These are phyloP conservation scores for Entoloma clypeatum DNA, from an alignment of 1,284 basidiomycete genomes.

Conservation along the genomic window DNA sequence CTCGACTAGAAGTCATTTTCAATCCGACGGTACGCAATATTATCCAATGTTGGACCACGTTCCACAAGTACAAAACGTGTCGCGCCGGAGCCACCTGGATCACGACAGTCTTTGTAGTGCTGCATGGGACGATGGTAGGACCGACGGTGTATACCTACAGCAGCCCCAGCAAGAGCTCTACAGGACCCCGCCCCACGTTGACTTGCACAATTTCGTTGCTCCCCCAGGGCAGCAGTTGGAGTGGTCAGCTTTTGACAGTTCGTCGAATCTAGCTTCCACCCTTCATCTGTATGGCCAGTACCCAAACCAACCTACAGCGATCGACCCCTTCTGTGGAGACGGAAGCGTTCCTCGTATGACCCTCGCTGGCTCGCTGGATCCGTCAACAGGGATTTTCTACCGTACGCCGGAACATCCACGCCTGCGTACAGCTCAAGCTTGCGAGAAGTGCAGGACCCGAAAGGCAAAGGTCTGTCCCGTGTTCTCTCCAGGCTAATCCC, in stretches of 20 bases:
- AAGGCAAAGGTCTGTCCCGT: slow-evolving; percentile 52
- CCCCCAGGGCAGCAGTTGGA: background rate
- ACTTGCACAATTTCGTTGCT: slow-evolving; percentile 1
- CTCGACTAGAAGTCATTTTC: too few species aligned
- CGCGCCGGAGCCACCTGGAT: background rate
- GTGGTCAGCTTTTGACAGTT: too few species aligned
- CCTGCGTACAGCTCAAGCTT: slow-evolving; percentile 57
- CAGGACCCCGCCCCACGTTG: background rate
- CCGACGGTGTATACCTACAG: slow-evolving; percentile 4
- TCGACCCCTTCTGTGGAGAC: too few species aligned
- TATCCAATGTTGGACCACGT: background rate
- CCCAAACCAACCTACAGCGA: too few species aligned
- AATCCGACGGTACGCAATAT: background rate
- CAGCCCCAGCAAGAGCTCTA: slow-evolving; percentile 7
- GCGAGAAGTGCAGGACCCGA: slow-evolving; percentile 57
- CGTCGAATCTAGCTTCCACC: too few species aligned
- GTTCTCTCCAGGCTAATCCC: slow-evolving; percentile 3
- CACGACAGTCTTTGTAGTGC: too few species aligned
- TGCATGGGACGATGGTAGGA: background rate
- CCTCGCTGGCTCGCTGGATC: slow-evolving; percentile 56
- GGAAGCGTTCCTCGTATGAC: slow-evolving; percentile 29
- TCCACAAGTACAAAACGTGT: slow-evolving; percentile 1
- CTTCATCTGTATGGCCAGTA: too few species aligned
- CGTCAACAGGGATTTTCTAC: slow-evolving; percentile 56
- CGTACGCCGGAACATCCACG: slow-evolving; percentile 56